Base-by-base conservation (phyloP, 352 stramenopile species). In the Pythium plurisporium region DNA sequence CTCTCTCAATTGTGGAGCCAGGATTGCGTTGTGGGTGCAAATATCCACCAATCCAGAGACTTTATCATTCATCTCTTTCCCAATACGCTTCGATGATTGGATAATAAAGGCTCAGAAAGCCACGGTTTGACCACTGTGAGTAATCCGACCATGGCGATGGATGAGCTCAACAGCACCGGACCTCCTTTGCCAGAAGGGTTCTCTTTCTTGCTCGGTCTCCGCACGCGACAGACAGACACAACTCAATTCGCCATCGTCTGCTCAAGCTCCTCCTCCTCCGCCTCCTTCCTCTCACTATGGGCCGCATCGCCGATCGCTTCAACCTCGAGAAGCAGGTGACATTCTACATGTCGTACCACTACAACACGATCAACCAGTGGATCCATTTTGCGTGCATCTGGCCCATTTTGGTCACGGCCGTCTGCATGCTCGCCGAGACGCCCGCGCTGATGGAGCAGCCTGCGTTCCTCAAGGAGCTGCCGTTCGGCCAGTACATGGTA, bases 321-420 rank as follows among this genome's bases (percentile, higher is more conserved):
- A 62, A 79, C 67, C 62, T 83, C 34, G 73, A 83, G 58, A 79
- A 81, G 62, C 72, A 84, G 47, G 60, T 87, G 20, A 67, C 56
- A n/a, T 82, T 85, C 68, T 86, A 86, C 70, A 68, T 79, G 50
- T 80, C 70, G 19, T 88, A 86, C 66, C 76, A 88, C 59, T 50
- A 70, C 64, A 77, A 88, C 59, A 56, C 49, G 20, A 68, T 68
- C 41, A 88, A 89, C 69, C 68, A 86, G 66, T 65, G 55, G 55
- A 79, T 89, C 55, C 79, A 89, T 56, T 69, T 89, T 19, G 50
- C 72, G 2, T 89, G 74, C 60, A 82, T 89, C 44, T 86, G 74
- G 73, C 77, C 71, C 19, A 85, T 89, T 30, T 63, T 89, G 36
- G 64, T 76, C 52, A 70, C 77, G 1, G 74, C 68, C 37, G 37